phyloP scores from a whole-genome alignment of 495 filamentous ascomycete genomes.

The Bryoglossum gracile region DNA sequence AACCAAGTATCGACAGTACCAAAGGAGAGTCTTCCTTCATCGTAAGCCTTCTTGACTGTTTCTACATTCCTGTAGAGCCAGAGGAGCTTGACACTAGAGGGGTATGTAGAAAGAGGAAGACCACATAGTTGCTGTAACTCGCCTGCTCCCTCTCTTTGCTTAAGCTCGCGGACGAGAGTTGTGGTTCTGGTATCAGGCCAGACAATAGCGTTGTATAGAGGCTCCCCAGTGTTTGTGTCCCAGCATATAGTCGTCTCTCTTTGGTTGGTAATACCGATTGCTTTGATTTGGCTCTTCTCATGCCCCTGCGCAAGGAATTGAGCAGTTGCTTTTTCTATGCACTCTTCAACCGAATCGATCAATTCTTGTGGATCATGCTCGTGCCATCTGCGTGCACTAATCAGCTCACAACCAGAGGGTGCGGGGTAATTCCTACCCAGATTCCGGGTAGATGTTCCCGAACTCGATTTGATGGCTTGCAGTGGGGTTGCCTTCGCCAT shows the following conservation, averaged over 20 bases:
- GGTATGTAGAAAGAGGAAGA: constrained; percentile 88
- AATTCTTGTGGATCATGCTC: constrained; percentile 87
- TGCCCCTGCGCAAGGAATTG: constrained; percentile 66
- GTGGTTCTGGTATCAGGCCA: constrained; percentile 91
- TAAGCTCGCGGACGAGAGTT: constrained; percentile 73
- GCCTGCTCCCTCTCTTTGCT: constrained; percentile 56
- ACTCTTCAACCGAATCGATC: constrained; percentile 68
- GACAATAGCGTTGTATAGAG: constrained; percentile 82
- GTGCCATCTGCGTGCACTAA: constrained; percentile 84
- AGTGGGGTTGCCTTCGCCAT: constrained; percentile 68
- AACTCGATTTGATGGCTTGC: constrained; percentile 91
- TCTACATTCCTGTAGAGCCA: constrained; percentile 76
- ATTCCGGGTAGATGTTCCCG: constrained; percentile 76
- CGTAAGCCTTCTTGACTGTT: constrained; percentile 68
- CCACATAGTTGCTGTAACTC: constrained; percentile 70
- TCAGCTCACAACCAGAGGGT: too few relatives aligned
- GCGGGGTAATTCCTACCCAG: constrained; percentile 66
- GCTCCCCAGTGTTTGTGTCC: constrained; percentile 80
- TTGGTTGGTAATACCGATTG: constrained; percentile 91
- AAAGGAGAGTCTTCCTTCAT: constrained; percentile 73
- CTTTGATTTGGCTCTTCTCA: constrained; percentile 64
- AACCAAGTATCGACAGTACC: constrained; percentile 95
- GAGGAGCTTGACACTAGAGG: constrained; percentile 79
- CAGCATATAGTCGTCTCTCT: constrained; percentile 89
- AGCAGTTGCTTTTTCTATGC: constrained; percentile 75